phyloP scores from a whole-genome alignment of 768 basidiomycete species.

The Pisolithus marmoratus region DNA sequence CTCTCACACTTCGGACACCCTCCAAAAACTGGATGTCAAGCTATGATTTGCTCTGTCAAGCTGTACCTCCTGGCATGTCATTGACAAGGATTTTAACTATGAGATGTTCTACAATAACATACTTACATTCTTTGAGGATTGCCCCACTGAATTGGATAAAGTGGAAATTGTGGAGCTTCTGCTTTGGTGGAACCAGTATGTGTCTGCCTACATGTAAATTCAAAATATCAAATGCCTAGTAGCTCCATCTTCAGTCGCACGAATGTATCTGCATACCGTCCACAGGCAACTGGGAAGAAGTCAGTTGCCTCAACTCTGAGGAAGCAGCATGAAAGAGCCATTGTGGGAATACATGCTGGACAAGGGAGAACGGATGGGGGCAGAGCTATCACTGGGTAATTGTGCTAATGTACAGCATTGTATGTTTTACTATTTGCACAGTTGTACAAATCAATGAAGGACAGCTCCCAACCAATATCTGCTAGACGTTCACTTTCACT shows the following conservation, averaged over 20 bases:
- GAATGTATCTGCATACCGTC: constrained; percentile 22
- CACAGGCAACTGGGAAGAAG: constrained; percentile 38
- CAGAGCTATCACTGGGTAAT: too few species aligned
- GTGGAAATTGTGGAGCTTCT: constrained; percentile 35
- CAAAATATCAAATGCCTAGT: constrained; percentile 13
- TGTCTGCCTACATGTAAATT: constrained; percentile 28
- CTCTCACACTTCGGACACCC: too few species aligned
- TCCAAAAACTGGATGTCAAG: constrained; percentile 6
- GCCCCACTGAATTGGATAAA: constrained; percentile 41
- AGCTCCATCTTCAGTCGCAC: constrained; percentile 6
- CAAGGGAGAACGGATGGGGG: too few species aligned
- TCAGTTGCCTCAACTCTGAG: constrained; percentile 47
- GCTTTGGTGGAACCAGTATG: constrained; percentile 7
- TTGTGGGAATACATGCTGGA: too few species aligned
- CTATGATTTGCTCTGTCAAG: constrained; percentile 11
- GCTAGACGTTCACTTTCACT: too few species aligned
- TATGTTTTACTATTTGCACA: too few species aligned
- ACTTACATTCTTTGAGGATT: constrained; percentile 49
- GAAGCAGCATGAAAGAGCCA: constrained; percentile 35
- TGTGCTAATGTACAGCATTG: too few species aligned
- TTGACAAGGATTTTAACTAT: constrained; percentile 11
- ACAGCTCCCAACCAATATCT: too few species aligned
- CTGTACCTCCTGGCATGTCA: constrained; percentile 1
- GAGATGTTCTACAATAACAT: constrained; percentile 46
- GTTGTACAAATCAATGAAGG: too few species aligned